These are phyloP conservation scores for Fusarium buxicola DNA, from an alignment of 2,329 filamentous ascomycete genomes.

Conservation along the genomic window DNA sequence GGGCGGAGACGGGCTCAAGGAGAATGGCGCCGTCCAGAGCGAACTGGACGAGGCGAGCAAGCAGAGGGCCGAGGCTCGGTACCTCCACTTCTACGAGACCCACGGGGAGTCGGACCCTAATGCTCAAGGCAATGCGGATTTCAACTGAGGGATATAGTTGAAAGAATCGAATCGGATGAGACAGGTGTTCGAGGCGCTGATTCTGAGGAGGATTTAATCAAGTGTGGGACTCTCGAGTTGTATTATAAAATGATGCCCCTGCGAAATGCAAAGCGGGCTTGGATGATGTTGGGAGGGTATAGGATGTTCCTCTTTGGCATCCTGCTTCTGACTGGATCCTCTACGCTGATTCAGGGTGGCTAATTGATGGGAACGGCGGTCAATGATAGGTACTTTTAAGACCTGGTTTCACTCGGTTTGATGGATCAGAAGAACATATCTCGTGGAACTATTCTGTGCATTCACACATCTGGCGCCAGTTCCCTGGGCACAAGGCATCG, in stretches of 20 bases:
- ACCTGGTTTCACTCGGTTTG: not conserved
- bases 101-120: slow-evolving; percentile 60
- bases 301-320: slow-evolving; percentile 6
- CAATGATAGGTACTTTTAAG: slow-evolving; percentile 13
- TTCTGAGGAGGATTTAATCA: slow-evolving; percentile 29
- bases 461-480: slow-evolving; percentile 13
- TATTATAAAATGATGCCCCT: slow-evolving; percentile 31
- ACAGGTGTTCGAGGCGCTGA: slow-evolving; percentile 18
- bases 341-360: not conserved
- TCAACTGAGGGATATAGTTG: slow-evolving; percentile 53
- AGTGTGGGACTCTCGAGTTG: slow-evolving; percentile 20
- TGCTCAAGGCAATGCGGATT: slow-evolving; percentile 63
- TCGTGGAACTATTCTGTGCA: not conserved
- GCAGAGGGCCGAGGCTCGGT: slow-evolving; percentile 63
- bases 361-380: slow-evolving; percentile 1
- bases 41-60: slow-evolving; percentile 65
- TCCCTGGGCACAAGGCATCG: slow-evolving; percentile 10
- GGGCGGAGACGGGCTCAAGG: slow-evolving; percentile 54
- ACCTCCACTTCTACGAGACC: slow-evolving; percentile 65
- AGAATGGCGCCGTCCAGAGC: slow-evolving; percentile 56
- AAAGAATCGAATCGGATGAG: not conserved
- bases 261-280: slow-evolving; percentile 24
- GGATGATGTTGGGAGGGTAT: slow-evolving; percentile 24
- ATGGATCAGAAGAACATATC: not conserved
- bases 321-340: slow-evolving; percentile 9